phyloP scores from a whole-genome alignment of 2,329 filamentous ascomycete genomes.

The Scytalidium lignicola region DNA sequence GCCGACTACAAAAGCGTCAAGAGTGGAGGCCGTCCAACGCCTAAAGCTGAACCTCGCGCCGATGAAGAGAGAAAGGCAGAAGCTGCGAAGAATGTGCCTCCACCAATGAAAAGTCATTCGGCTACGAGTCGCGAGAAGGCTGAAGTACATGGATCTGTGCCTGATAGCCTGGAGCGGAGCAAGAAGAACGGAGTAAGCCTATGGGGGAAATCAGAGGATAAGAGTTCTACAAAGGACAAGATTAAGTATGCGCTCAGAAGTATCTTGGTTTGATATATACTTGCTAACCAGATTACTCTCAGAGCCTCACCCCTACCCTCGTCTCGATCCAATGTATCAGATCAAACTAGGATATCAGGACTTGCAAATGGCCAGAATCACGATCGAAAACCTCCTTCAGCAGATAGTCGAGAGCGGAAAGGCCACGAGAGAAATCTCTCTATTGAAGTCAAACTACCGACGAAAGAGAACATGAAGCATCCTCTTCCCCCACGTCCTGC shows the following conservation, averaged over 20 bases:
- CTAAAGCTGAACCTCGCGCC: slow-evolving; percentile 7
- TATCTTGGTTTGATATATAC: background rate
- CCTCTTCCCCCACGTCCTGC: slow-evolving; percentile 21
- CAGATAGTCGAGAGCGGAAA: background rate
- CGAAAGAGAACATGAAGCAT: slow-evolving; percentile 16
- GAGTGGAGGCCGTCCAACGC: slow-evolving; percentile 15
- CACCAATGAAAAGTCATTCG: background rate
- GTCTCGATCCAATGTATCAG: slow-evolving; percentile 7
- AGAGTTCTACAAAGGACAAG: background rate
- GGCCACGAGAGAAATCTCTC: background rate
- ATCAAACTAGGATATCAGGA: slow-evolving; percentile 6
- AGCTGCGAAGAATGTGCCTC: background rate
- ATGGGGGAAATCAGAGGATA: background rate
- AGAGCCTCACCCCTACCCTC: slow-evolving; percentile 10
- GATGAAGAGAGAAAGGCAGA: background rate
- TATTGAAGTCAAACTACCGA: background rate
- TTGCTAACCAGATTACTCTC: background rate
- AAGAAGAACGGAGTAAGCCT: background rate
- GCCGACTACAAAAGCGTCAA: slow-evolving; percentile 27
- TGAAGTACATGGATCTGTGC: background rate
- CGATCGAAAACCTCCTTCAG: background rate
- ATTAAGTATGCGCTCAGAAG: background rate
- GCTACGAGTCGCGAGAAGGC: background rate
- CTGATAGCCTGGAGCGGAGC: background rate
- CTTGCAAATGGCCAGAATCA: slow-evolving; percentile 11